A percentile compares a stretch with the other conserved stretches of the same genome.
Conservation (phyloP, 2,329 filamentous ascomycete genomes). For the Sarocladium oryzae region DNA sequence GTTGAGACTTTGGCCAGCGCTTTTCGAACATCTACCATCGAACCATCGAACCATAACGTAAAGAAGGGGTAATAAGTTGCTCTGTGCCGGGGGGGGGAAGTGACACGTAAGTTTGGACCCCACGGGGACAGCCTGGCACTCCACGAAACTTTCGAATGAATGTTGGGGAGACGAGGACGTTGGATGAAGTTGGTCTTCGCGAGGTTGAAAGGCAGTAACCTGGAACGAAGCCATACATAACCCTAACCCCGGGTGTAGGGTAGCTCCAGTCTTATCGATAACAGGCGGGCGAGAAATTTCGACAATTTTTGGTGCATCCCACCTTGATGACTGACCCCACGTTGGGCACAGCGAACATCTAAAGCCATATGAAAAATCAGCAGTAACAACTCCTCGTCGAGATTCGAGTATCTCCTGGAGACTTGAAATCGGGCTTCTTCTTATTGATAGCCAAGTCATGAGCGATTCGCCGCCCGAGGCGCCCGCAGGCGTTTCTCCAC, state of each 20-base stretch:
- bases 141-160: not conserved
- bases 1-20: not conserved
- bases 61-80: constrained; percentile 1
- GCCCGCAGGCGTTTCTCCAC: not conserved
- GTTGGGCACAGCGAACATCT: not conserved
- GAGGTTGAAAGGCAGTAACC: not conserved
- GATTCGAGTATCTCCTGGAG: not conserved
- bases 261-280: constrained; percentile 2
- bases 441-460: too few species aligned
- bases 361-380: too few species aligned
- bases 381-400: too few species aligned
- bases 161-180: not conserved
- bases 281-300: not conserved
- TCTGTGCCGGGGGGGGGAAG: not conserved
- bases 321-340: constrained; percentile 8
- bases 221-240: not conserved
- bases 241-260: not conserved
- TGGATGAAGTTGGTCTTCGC: not conserved
- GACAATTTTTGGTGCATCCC: constrained; percentile 8
- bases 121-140: not conserved
- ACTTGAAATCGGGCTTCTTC: too few species aligned
- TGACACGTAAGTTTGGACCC: not conserved
- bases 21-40: not conserved
- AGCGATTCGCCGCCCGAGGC: constrained; percentile 4
- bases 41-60: not conserved